phyloP scores from a whole-genome alignment of 2,329 filamentous ascomycete species.

The Scortechinia acanthostroma region DNA sequence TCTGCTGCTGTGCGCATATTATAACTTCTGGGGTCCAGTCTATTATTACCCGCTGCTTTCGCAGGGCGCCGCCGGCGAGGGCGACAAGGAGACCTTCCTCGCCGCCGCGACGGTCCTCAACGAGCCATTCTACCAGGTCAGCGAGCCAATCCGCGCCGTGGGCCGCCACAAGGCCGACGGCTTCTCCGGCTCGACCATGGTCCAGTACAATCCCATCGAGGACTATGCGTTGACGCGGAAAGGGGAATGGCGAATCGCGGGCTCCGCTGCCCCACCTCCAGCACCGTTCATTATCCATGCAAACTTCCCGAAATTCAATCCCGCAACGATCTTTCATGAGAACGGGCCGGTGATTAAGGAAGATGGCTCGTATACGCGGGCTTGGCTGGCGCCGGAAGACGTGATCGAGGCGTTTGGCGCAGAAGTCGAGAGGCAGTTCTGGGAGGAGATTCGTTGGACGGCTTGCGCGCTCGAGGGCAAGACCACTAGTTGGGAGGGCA shows the following conservation, averaged over 20 bases:
- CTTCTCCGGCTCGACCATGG: neutral
- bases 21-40: slow-evolving; percentile 34
- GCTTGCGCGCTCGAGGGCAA: slow-evolving; percentile 22
- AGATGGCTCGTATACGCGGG: slow-evolving; percentile 21
- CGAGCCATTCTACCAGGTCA: slow-evolving; percentile 30
- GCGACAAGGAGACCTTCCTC: slow-evolving; percentile 41
- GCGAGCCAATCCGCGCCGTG: neutral
- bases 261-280: neutral
- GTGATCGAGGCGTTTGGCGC: slow-evolving; percentile 22
- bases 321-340: slow-evolving; percentile 17
- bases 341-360: slow-evolving; percentile 20
- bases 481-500: slow-evolving; percentile 21
- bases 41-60: slow-evolving; percentile 34
- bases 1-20: slow-evolving; percentile 36
- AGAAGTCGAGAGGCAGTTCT: slow-evolving; percentile 25
- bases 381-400: slow-evolving; percentile 22
- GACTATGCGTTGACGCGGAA: neutral
- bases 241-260: neutral
- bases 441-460: slow-evolving; percentile 27
- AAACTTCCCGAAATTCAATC: slow-evolving; percentile 1
- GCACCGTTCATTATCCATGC: neutral
- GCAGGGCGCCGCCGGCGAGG: slow-evolving; percentile 35
- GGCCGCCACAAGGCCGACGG: neutral
- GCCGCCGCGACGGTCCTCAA: slow-evolving; percentile 28
- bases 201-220: slow-evolving; percentile 1